phyloP scores from a whole-genome alignment of 331 rosid species.

The Dryas integrifolia region DNA sequence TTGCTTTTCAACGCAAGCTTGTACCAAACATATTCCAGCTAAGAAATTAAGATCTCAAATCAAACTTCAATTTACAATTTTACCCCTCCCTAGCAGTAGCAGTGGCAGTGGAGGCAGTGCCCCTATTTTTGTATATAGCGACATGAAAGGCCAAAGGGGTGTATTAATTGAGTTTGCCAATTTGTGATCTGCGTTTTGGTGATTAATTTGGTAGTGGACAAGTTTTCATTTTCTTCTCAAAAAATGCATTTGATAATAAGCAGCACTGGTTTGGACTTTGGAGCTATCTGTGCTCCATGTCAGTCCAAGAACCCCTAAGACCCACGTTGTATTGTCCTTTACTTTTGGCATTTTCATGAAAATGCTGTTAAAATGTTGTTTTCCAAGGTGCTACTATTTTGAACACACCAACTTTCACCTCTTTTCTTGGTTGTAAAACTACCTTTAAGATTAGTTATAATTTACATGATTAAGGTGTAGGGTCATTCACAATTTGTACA shows the following conservation, averaged over 20 bases:
- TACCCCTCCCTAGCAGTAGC: neutral
- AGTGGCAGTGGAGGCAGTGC: neutral
- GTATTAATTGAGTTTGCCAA: no score
- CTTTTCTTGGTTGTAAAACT: neutral
- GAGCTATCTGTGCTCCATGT: no score
- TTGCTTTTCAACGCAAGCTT: neutral
- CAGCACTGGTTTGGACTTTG: no score
- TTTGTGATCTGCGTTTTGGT: neutral
- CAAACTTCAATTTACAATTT: slow-evolving; percentile 6
- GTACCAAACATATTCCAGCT: slow-evolving; percentile 3
- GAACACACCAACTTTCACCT: neutral
- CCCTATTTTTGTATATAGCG: neutral
- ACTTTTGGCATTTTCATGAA: neutral
- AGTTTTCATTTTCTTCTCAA: neutral
- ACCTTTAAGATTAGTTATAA: neutral
- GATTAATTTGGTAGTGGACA: neutral
- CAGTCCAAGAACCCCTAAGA: no score
- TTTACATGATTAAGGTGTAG: no score
- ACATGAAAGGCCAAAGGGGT: no score
- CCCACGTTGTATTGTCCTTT: neutral
- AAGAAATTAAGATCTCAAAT: neutral
- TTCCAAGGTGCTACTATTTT: neutral
- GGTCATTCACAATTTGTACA: no score
- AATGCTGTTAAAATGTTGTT: neutral
- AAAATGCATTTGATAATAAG: no score